Conservation (phyloP, 2,329 filamentous ascomycete species). For the Botrytis fabae region DNA sequence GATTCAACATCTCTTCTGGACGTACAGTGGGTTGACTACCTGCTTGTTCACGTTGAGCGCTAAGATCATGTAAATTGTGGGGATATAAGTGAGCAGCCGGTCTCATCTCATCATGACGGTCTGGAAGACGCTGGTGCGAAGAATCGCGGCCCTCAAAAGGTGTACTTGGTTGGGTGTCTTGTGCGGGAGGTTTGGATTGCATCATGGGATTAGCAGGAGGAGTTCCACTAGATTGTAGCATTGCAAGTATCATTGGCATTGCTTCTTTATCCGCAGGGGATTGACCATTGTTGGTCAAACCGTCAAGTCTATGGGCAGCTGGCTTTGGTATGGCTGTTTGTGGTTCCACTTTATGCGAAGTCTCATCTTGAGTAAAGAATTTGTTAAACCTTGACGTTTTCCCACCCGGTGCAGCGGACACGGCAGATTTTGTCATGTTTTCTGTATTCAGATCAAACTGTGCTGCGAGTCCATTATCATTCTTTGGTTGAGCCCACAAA, state of each 20-base stretch:
- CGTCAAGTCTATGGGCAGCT: constrained; percentile 32
- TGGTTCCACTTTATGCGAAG: constrained; percentile 51
- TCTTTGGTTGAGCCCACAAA: constrained; percentile 52
- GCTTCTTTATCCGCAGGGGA: constrained; percentile 73
- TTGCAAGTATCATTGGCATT: constrained; percentile 78
- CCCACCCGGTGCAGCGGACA: constrained; percentile 51
- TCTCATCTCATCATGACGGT: constrained; percentile 38
- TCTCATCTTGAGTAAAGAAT: constrained; percentile 65
- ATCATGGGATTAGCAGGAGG: constrained; percentile 45
- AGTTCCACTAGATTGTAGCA: constrained; percentile 62
- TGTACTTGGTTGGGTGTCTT: constrained; percentile 49
- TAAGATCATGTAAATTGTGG: constrained; percentile 51
- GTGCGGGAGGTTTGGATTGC: constrained; percentile 39
- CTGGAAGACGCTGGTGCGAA: constrained; percentile 44
- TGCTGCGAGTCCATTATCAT: constrained; percentile 45
- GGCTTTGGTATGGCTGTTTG: constrained; percentile 46
- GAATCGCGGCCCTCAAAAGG: constrained; percentile 49
- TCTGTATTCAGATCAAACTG: constrained; percentile 47
- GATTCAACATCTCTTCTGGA: constrained; percentile 61
- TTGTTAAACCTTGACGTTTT: constrained; percentile 86
- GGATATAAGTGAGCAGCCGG: constrained; percentile 39
- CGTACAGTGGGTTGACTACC: constrained; percentile 46
- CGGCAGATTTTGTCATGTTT: constrained; percentile 44
- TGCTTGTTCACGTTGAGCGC: constrained; percentile 46
- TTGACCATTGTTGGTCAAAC: constrained; percentile 28